These are phyloP conservation scores for Striga hermonthica DNA, from an alignment of 305 asterid species.

Conservation along the genomic window DNA sequence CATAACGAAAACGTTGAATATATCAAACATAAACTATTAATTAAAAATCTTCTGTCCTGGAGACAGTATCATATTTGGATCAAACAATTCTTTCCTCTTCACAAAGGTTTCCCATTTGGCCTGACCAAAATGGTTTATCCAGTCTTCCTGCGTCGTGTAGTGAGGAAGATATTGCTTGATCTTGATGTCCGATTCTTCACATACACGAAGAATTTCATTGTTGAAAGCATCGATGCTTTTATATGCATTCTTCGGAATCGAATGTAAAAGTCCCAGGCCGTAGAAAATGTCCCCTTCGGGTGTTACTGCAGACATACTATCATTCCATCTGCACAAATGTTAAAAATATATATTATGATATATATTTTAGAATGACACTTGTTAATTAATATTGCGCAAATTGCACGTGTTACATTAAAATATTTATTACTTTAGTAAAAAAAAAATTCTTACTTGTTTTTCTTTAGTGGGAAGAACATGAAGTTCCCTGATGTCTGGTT, in stretches of 20 bases:
- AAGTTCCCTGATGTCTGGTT: conserved; percentile 51
- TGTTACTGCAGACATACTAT: conserved; percentile 58
- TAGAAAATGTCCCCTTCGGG: conserved; percentile 70
- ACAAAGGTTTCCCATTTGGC: conserved; percentile 50
- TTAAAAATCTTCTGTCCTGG: conserved; percentile 70
- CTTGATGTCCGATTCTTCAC: conserved; percentile 40
- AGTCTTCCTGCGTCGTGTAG: conserved; percentile 45
- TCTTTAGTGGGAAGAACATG: conserved; percentile 67
- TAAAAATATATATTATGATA: too few relatives aligned
- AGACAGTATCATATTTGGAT: conserved; percentile 54
- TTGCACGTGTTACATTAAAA: too few relatives aligned
- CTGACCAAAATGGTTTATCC: conserved; percentile 62
- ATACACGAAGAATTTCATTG: conserved; percentile 43
- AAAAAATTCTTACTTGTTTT: conserved; percentile 37
- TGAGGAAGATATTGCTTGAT: conserved; percentile 74
- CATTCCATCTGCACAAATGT: conserved; percentile 62
- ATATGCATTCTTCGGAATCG: conserved; percentile 36
- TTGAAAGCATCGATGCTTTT: conserved; percentile 40
- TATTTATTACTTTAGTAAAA: neutral
- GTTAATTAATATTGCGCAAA: too few relatives aligned
- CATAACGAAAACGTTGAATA: too few relatives aligned
- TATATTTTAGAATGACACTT: too few relatives aligned
- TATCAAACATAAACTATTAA: neutral
- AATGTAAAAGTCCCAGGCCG: conserved; percentile 50
- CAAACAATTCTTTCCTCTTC: conserved; percentile 50